A percentile compares a stretch with the other conserved stretches of the same genome.
phyloP scores from a whole-genome alignment of 2,329 filamentous ascomycete genomes.

The Fusarium sp. region DNA sequence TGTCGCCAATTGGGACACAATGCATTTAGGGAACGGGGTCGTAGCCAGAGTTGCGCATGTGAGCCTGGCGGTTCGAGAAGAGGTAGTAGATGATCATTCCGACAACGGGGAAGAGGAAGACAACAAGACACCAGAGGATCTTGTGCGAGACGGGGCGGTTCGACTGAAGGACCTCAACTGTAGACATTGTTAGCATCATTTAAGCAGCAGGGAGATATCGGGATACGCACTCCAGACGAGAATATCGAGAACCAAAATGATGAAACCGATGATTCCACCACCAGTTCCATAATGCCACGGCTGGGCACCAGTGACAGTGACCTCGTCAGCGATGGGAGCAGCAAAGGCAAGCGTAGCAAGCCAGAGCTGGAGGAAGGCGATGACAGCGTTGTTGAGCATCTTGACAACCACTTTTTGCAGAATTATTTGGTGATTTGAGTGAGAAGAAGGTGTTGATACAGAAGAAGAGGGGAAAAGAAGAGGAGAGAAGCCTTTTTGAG shows the following conservation, averaged over 20 bases:
- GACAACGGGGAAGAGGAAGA: constrained; percentile 73
- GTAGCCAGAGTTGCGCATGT: constrained; percentile 66
- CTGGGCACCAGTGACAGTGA: constrained; percentile 54
- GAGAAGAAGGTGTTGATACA: neutral
- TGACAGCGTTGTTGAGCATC: constrained; percentile 32
- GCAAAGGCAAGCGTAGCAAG: constrained; percentile 64
- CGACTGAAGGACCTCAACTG: constrained; percentile 74
- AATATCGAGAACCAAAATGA: constrained; percentile 71
- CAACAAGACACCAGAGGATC: constrained; percentile 70
- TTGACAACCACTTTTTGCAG: neutral
- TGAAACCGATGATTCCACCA: constrained; percentile 70
- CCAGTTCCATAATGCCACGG: constrained; percentile 70
- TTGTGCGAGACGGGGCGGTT: constrained; percentile 69
- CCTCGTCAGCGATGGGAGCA: constrained; percentile 52
- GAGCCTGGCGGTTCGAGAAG: constrained; percentile 70
- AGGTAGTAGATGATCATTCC: constrained; percentile 73
- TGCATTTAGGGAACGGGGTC: constrained; percentile 53
- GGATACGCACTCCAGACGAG: constrained; percentile 68
- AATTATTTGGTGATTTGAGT: neutral
- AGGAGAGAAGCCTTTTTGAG: constrained; percentile 4
- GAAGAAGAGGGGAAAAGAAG: neutral
- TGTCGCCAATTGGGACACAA: accelerated
- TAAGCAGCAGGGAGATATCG: neutral
- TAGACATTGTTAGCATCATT: neutral
- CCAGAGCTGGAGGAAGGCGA: constrained; percentile 44